phyloP scores from a whole-genome alignment of 306 rosid genomes.

The Cyamopsis tetragonoloba region DNA sequence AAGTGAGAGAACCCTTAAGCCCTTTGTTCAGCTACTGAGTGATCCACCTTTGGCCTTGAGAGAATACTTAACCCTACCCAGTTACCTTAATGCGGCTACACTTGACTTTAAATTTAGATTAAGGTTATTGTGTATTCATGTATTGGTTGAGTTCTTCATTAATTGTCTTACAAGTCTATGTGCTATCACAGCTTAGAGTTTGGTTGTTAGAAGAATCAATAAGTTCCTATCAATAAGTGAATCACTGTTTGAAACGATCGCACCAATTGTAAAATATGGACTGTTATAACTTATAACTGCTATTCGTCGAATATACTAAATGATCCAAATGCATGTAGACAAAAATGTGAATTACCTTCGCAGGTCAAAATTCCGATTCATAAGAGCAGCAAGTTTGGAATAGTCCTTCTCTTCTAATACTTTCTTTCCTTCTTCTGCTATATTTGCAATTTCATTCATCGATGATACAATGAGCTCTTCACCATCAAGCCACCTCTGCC shows the following conservation, averaged over 20 bases:
- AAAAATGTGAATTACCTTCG: constrained; percentile 52
- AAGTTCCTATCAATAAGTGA: neutral
- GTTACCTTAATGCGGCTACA: too few species aligned
- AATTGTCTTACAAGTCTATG: neutral
- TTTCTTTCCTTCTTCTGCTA: constrained; percentile 68
- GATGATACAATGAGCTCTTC: constrained; percentile 77
- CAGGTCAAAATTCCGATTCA: constrained; percentile 78
- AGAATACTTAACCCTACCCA: too few species aligned
- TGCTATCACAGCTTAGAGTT: neutral
- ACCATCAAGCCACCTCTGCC: constrained; percentile 84
- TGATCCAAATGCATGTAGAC: neutral
- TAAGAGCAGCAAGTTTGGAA: constrained; percentile 58
- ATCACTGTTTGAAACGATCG: neutral
- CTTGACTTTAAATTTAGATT: too few species aligned
- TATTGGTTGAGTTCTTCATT: neutral
- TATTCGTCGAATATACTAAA: neutral
- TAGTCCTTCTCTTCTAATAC: constrained; percentile 63
- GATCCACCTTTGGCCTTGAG: neutral
- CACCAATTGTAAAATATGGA: neutral
- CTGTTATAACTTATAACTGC: neutral
- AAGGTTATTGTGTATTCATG: neutral
- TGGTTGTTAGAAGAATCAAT: neutral
- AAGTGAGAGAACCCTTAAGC: neutral
- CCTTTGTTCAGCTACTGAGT: neutral
- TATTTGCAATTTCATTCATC: constrained; percentile 64